Percentiles rank a stretch among this genome's conserved stretches.
These are phyloP conservation scores for Mallotus nudiflorus DNA, from an alignment of 345 rosid species.

Conservation along the genomic window DNA sequence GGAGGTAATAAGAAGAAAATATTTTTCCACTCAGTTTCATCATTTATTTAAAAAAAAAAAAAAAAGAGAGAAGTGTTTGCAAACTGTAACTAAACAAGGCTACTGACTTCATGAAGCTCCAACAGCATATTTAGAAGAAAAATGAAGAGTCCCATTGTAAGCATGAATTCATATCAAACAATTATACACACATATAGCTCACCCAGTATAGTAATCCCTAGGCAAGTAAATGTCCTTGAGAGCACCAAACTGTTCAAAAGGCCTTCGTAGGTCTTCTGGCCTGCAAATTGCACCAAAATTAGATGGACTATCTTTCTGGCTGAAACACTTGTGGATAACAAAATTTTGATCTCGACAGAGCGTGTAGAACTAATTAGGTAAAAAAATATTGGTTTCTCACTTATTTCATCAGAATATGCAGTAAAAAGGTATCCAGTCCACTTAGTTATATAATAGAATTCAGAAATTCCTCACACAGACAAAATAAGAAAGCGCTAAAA, in stretches of 20 bases:
- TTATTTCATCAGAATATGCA: not conserved
- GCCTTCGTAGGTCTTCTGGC: constrained; percentile 78
- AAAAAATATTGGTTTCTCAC: not conserved
- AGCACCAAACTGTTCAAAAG: constrained; percentile 83
- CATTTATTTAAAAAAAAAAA: not conserved
- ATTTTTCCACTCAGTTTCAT: no score
- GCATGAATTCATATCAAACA: not conserved
- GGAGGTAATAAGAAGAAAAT: not conserved
- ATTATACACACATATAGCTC: constrained; percentile 24
- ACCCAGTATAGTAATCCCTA: constrained; percentile 93
- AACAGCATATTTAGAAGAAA: not conserved
- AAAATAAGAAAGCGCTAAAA: no score
- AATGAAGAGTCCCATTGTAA: no score
- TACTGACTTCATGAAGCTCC: not conserved
- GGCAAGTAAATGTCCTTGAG: constrained; percentile 93
- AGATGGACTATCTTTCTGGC: not conserved
- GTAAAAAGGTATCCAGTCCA: not conserved
- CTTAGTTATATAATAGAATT: not conserved
- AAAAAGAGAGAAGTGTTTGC: not conserved
- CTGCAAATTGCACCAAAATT: constrained; percentile 37
- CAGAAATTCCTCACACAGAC: not conserved
- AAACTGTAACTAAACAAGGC: not conserved
- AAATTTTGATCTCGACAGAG: not conserved
- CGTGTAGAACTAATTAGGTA: not conserved
- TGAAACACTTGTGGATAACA: not conserved